Evolutionary conservation across 2,329 filamentous ascomycete genomes (phyloP).

Genomic region (Endocalyx cinctus): DNA sequence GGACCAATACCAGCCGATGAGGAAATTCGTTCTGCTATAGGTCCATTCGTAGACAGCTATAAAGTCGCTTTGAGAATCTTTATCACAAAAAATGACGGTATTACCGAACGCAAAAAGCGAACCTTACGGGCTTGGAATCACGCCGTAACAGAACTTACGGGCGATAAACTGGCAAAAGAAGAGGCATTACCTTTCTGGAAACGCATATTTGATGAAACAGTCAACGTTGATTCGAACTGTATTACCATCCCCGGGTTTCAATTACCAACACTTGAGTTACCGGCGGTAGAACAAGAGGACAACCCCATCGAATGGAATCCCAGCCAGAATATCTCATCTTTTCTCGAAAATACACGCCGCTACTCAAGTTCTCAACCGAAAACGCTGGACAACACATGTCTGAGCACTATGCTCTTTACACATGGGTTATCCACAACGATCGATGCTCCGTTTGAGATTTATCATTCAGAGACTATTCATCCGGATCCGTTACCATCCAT

Average conservation of each 20-base stretch:
- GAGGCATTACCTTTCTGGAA: constrained; percentile 11
- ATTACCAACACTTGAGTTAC: constrained; percentile 1
- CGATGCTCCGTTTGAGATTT: too few relatives aligned
- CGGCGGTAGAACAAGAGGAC: constrained; percentile 1
- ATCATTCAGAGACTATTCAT: too few relatives aligned
- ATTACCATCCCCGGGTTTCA: neutral
- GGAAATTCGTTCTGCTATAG: constrained; percentile 11
- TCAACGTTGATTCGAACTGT: neutral
- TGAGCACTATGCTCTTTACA: constrained; percentile 12
- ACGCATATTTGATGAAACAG: constrained; percentile 2
- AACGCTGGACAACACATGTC: constrained; percentile 2
- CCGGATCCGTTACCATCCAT: too few relatives aligned
- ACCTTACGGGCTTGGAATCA: constrained; percentile 14
- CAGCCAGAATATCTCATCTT: neutral
- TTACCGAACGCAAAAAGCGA: constrained; percentile 8
- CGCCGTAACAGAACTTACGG: constrained; percentile 9
- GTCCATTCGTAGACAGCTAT: constrained; percentile 16
- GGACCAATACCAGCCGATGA: constrained; percentile 9
- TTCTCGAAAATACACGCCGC: too few relatives aligned
- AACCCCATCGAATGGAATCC: constrained; percentile 16
- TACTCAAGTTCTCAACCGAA: neutral
- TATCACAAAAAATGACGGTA: constrained; percentile 5
- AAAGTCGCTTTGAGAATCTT: constrained; percentile 14
- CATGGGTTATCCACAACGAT: neutral
- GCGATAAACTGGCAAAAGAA: constrained; percentile 3